Evolutionary conservation across 257 asterid genomes (phyloP).

Genomic region (Solanum infundibuliforme): DNA sequence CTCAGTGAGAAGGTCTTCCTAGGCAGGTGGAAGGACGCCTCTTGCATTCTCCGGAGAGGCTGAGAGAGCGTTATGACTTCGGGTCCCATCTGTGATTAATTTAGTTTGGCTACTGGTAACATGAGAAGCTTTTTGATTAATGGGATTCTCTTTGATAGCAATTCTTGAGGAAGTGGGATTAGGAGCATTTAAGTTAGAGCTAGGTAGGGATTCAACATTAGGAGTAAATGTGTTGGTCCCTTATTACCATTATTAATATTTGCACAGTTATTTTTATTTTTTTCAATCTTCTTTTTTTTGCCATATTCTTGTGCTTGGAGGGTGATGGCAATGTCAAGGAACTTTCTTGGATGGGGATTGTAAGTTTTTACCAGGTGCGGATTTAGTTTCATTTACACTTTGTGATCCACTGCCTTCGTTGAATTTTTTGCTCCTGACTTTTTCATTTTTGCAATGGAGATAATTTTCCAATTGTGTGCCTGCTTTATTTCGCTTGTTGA

Average conservation of each 20-base stretch:
- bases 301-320: background rate
- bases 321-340: too few relatives aligned
- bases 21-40: background rate
- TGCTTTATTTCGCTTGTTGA: background rate
- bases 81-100: background rate
- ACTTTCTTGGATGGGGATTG: background rate
- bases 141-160: background rate
- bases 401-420: background rate
- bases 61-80: background rate
- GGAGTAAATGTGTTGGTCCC: background rate
- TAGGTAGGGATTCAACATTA: background rate
- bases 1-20: background rate
- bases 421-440: too few relatives aligned
- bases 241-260: background rate
- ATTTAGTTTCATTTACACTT: background rate
- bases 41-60: background rate
- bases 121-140: background rate
- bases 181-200: background rate
- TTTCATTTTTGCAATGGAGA: background rate
- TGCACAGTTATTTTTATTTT: background rate
- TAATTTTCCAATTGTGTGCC: background rate
- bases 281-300: too few relatives aligned
- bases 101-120: background rate
- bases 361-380: background rate
- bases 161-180: background rate